Conservation (phyloP, 164 flowering plant species). For the Kingdonia uniflora region DNA sequence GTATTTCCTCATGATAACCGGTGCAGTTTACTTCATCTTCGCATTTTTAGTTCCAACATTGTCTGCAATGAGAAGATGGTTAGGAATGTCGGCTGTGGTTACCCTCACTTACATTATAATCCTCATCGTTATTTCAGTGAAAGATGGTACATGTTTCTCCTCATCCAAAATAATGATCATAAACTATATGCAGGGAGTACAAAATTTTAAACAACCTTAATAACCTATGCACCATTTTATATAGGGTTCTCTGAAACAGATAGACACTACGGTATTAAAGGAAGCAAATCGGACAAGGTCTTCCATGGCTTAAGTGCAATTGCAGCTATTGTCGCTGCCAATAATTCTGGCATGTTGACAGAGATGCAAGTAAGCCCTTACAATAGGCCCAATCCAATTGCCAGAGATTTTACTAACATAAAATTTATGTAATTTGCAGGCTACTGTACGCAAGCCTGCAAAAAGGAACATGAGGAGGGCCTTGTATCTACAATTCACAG, state of each 20-base stretch:
- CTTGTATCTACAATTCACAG: slow-evolving; percentile 30
- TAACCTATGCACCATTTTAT: background rate
- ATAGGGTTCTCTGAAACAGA: slow-evolving; percentile 25
- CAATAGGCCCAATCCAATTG: background rate
- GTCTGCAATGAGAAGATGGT: slow-evolving; percentile 48
- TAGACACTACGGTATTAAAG: slow-evolving; percentile 26
- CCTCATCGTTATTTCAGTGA: slow-evolving; percentile 17
- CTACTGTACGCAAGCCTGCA: slow-evolving; percentile 44
- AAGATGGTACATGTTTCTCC: slow-evolving; percentile 27
- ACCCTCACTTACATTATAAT: slow-evolving; percentile 24
- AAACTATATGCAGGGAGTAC: background rate
- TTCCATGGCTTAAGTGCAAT: slow-evolving; percentile 41
- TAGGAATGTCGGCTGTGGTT: slow-evolving; percentile 26
- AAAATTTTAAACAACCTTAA: background rate
- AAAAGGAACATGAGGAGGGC: slow-evolving; percentile 51
- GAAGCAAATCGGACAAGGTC: slow-evolving; percentile 27
- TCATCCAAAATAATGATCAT: background rate
- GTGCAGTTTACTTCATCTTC: slow-evolving; percentile 31
- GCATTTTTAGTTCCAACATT: slow-evolving; percentile 38
- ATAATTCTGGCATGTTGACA: slow-evolving; percentile 31
- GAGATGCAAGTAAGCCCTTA: slow-evolving; percentile 33
- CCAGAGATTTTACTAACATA: too few species aligned
- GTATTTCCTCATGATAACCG: slow-evolving; percentile 31
- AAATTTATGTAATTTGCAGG: slow-evolving; percentile 16
- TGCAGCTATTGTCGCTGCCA: slow-evolving; percentile 30